Conservation (phyloP, 176 grass and related monocot genomes). For the Eragrostis nindensis region DNA sequence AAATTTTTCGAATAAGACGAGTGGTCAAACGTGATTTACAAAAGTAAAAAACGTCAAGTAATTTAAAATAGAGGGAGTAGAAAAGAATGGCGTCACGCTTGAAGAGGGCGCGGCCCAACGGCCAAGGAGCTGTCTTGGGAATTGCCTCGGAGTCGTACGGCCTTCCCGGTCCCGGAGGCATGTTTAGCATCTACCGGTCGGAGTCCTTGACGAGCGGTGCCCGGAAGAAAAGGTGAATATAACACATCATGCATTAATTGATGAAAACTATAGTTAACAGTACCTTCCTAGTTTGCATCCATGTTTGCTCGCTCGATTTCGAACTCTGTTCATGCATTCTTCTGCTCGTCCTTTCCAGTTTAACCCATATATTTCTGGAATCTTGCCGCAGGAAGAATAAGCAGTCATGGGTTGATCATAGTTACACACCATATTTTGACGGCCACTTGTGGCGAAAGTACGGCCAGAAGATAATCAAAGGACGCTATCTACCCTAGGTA, state of each 20-base stretch:
- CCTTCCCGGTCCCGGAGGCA: conserved; percentile 13
- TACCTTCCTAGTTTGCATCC: no score
- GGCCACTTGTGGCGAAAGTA: conserved; percentile 60
- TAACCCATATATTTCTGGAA: no score
- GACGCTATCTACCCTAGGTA: conserved; percentile 53
- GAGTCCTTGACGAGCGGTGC: conserved; percentile 10
- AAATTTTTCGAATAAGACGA: no score
- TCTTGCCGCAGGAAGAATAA: conserved; percentile 31
- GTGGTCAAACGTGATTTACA: no score
- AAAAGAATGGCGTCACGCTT: background rate
- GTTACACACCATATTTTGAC: conserved; percentile 50
- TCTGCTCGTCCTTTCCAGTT: no score
- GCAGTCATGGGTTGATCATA: conserved; percentile 17
- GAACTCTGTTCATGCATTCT: no score
- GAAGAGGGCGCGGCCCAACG: conserved; percentile 14
- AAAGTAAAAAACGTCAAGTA: no score
- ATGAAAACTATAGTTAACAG: no score
- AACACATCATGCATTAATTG: no score
- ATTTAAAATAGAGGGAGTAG: no score
- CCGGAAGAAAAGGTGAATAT: conserved; percentile 39
- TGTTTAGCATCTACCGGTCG: conserved; percentile 12
- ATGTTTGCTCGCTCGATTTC: no score
- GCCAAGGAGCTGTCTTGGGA: conserved; percentile 15
- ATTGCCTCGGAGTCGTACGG: conserved; percentile 22
- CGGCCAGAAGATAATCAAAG: conserved; percentile 55